Evolutionary conservation across 306 rosid species (phyloP).

Genomic region (Sophora flavescens): DNA sequence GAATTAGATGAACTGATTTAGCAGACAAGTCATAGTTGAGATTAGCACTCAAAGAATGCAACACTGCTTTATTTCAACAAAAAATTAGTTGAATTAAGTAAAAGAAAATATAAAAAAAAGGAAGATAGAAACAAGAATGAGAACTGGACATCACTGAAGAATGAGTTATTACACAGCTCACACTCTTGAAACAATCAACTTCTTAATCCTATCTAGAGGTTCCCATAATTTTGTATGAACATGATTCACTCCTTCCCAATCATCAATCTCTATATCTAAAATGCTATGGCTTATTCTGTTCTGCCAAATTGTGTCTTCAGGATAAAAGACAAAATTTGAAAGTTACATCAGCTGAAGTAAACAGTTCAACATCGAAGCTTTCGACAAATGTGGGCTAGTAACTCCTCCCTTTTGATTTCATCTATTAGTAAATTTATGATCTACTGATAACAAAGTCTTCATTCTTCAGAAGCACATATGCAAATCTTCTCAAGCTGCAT

Average conservation of each 20-base stretch:
- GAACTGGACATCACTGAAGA: conserved; percentile 40
- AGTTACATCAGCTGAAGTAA: conserved; percentile 47
- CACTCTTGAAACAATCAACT: conserved; percentile 50
- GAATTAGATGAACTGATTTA: background rate
- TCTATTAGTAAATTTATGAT: conserved; percentile 40
- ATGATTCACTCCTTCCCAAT: conserved; percentile 53
- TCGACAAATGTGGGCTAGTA: conserved; percentile 46
- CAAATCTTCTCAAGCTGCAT: conserved; percentile 83
- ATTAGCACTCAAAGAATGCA: conserved; percentile 40
- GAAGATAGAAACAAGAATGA: conserved; percentile 21
- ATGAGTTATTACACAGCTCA: conserved; percentile 33
- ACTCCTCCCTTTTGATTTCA: conserved; percentile 44
- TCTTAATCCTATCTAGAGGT: conserved; percentile 50
- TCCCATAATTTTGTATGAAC: conserved; percentile 55
- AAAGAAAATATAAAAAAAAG: background rate
- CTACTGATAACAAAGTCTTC: conserved; percentile 47
- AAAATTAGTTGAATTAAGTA: conserved; percentile 30
- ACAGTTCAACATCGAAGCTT: conserved; percentile 50
- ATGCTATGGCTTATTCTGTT: conserved; percentile 55
- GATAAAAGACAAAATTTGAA: conserved; percentile 42
- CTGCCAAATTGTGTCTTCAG: conserved; percentile 44
- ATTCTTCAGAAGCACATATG: conserved; percentile 71
- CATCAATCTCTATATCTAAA: conserved; percentile 60
- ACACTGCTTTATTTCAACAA: conserved; percentile 34
- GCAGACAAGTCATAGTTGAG: background rate